Evolutionary conservation across 2,329 filamentous ascomycete species (phyloP).

Genomic region (Pseudogymnoascus sp.): DNA sequence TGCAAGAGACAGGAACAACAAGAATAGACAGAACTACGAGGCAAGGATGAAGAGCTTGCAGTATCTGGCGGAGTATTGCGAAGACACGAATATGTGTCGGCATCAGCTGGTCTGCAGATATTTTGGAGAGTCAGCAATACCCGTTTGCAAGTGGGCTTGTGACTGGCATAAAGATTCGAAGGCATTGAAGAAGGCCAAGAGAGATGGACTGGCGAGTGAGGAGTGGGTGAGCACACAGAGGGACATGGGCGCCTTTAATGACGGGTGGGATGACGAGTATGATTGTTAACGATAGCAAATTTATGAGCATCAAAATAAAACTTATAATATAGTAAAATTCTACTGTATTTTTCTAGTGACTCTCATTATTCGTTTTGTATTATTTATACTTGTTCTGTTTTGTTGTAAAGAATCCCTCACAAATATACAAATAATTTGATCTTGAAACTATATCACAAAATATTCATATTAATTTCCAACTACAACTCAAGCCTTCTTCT

Average conservation of each 20-base stretch:
- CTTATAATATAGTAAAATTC: not conserved
- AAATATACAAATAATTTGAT: not conserved
- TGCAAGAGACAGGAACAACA: constrained; percentile 23
- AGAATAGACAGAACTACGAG: constrained; percentile 34
- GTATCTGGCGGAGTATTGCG: constrained; percentile 71
- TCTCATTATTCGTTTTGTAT: not conserved
- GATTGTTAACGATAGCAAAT: constrained; percentile 19
- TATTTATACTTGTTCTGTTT: not conserved
- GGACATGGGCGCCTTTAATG: constrained; percentile 48
- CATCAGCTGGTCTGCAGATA: constrained; percentile 69
- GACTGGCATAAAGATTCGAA: constrained; percentile 66
- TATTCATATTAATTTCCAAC: not conserved
- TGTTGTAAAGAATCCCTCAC: not conserved
- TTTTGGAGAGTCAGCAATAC: constrained; percentile 58
- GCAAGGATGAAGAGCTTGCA: constrained; percentile 55
- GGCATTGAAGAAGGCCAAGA: constrained; percentile 49
- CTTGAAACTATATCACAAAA: not conserved
- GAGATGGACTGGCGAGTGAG: constrained; percentile 47
- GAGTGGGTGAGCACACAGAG: constrained; percentile 58
- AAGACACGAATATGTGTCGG: constrained; percentile 63
- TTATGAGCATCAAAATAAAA: not conserved
- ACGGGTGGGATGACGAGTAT: constrained; percentile 41
- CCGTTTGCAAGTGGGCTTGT: constrained; percentile 64
- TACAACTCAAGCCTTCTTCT: constrained; percentile 22
- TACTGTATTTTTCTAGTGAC: not conserved